These are phyloP conservation scores for Penicillium chermesinum DNA, from an alignment of 495 filamentous ascomycete genomes.

Conservation along the genomic window DNA sequence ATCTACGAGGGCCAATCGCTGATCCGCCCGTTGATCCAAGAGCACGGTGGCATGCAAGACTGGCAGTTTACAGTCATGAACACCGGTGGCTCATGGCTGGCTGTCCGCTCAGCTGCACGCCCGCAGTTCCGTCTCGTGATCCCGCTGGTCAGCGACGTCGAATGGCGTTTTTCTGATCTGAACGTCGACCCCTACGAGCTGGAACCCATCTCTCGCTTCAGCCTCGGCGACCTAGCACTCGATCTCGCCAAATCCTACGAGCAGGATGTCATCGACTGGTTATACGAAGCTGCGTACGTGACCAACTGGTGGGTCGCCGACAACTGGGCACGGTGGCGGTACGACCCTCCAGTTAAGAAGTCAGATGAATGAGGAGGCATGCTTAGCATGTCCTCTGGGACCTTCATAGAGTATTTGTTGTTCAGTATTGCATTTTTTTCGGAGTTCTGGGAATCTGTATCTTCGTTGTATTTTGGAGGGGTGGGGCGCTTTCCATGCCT, in stretches of 20 bases:
- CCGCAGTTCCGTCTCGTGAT: constrained; percentile 42
- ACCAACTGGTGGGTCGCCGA: constrained; percentile 42
- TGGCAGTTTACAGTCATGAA: constrained; percentile 52
- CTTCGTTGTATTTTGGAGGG: neutral
- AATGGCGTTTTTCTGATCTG: constrained; percentile 43
- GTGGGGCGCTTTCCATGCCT: too few species aligned
- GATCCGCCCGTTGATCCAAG: constrained; percentile 32
- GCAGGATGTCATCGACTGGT: constrained; percentile 36
- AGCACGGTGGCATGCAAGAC: constrained; percentile 32
- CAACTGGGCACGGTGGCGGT: constrained; percentile 27
- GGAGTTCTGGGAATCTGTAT: neutral
- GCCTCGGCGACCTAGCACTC: constrained; percentile 28
- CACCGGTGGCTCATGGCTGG: constrained; percentile 44
- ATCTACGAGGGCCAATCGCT: constrained; percentile 49
- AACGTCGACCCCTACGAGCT: constrained; percentile 38
- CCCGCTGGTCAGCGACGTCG: constrained; percentile 41
- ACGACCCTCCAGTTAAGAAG: neutral
- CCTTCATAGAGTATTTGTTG: too few species aligned
- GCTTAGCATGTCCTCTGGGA: too few species aligned
- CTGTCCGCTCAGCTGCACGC: constrained; percentile 37
- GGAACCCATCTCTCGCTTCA: constrained; percentile 32
- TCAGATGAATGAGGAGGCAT: too few species aligned
- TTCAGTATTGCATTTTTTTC: neutral
- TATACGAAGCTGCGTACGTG: constrained; percentile 40
- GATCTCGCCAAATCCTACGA: constrained; percentile 29